Conservation (phyloP, 352 stramenopile species). For the Pythium dissimile region DNA sequence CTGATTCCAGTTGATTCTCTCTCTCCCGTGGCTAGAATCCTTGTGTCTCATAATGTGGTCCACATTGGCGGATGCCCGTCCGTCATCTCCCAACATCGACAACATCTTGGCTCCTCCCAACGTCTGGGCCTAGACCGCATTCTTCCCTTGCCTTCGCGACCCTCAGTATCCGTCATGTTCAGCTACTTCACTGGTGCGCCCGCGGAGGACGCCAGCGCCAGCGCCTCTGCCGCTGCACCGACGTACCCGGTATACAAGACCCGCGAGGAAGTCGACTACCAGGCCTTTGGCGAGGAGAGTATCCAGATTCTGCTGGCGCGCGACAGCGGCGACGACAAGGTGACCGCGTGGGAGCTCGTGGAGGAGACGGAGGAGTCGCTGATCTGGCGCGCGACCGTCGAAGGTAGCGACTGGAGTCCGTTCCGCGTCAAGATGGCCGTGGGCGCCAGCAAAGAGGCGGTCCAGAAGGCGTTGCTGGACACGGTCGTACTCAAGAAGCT, state of each 20-base stretch:
- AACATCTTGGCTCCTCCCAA: background rate
- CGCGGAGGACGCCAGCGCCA: background rate
- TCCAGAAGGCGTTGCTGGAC: constrained; percentile 63
- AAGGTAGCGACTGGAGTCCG: constrained; percentile 60
- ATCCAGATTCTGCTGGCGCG: constrained; percentile 61
- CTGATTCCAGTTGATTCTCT: background rate
- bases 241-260: constrained; percentile 37
- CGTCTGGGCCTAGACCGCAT: background rate
- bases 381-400: constrained; percentile 66
- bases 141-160: background rate
- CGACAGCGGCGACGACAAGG: constrained; percentile 54
- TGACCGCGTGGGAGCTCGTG: constrained; percentile 71
- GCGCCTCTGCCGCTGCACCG: constrained; percentile 13
- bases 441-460: constrained; percentile 43
- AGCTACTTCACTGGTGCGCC: constrained; percentile 17
- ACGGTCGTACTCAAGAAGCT: constrained; percentile 59
- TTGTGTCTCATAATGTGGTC: constrained; percentile 9
- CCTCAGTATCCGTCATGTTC: constrained; percentile 10
- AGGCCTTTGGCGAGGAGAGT: constrained; percentile 58
- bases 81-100: background rate
- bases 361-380: constrained; percentile 42
- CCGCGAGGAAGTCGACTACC: constrained; percentile 51
- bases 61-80: constrained; percentile 8
- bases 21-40: background rate
- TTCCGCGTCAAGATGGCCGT: constrained; percentile 64